Percentiles rank a stretch among this genome's conserved stretches.
Evolutionary conservation across 768 basidiomycete genomes (phyloP).

Genomic region (Kwoniella europaea): DNA sequence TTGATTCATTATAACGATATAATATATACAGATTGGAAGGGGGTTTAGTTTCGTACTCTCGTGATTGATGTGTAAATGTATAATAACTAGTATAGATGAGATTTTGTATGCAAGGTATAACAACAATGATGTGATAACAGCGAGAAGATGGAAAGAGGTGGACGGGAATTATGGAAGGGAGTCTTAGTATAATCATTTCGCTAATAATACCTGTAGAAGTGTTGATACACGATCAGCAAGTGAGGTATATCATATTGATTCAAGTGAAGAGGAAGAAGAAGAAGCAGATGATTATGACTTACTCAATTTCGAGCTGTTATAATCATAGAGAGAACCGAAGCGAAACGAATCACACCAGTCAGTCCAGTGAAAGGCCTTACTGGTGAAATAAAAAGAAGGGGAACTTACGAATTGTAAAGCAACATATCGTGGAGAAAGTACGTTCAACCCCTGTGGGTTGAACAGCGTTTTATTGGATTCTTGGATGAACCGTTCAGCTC

Average conservation of each 20-base stretch:
- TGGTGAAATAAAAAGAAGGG: background rate
- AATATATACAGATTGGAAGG: conserved; percentile 1
- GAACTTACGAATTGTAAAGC: conserved; percentile 89
- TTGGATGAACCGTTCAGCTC: conserved; percentile 69
- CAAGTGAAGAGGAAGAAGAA: too few species aligned
- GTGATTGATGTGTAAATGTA: background rate
- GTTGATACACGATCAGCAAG: background rate
- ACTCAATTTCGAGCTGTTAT: conserved; percentile 84
- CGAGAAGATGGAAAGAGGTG: too few species aligned
- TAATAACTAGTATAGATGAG: background rate
- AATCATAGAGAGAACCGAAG: background rate
- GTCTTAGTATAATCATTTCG: too few species aligned
- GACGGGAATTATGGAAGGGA: too few species aligned
- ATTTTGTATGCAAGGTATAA: conserved; percentile 8
- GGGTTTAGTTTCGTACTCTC: too few species aligned
- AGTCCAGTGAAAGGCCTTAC: too few species aligned
- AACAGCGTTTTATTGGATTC: conserved; percentile 73
- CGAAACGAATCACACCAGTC: background rate
- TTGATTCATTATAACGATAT: background rate
- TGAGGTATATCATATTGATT: background rate
- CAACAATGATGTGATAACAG: background rate
- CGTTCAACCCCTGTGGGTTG: conserved; percentile 84
- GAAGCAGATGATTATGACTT: conserved; percentile 11
- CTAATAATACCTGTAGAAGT: conserved; percentile 21
- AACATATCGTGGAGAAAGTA: conserved; percentile 80